Evolutionary conservation across 768 basidiomycete genomes (phyloP), one percentile per base, ranked within the genome.

Genomic region (Xerocomellus amylosporus): DNA sequence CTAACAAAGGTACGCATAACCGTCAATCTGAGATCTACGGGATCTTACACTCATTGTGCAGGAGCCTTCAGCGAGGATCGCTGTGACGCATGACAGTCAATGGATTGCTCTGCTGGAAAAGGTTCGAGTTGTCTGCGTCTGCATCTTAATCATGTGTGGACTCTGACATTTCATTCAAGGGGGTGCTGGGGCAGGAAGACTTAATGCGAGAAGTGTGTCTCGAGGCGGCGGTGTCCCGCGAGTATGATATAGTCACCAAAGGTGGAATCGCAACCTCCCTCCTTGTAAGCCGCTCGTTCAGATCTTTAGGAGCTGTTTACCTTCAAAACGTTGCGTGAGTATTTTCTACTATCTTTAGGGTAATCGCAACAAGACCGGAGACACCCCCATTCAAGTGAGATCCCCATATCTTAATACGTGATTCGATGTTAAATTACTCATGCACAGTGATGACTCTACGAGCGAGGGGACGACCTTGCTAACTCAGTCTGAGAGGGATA

Each of bases 211-310:
- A 17, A 28, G 28, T n/a, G 15, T n/a, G 30, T 31, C 44, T 45
- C 10, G 30, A 45, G 30, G 30, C 10, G 12, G 44, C 10, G n/a
- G 19, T 45, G 10, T 45, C 44, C 14, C 15, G 24, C 9, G 19
- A 45, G 17, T 45, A 31, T n/a, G 7, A 33, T 74, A 74, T 3
- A 75, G 74, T 31, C 19, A 13, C 10, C n/a, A 33, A 33, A 33
- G 31, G 22, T 33, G 45, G 45, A 2, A 10, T 10, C 24, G 2
- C 24, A 15, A 43, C 10, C 2, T 43, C 24, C 9, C 2, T 13
- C 13, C 14, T 4, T 43, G 13, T 12, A 43, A 15, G 10, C 20
- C 8, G 13, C 20, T 43, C 24, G 26, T 28, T 3, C 22, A 17
- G 41, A 26, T 15, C 14, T 0, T 43, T 17, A 43, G 41, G 41